These are phyloP conservation scores for Leccinum longicurvipes DNA, from an alignment of 768 basidiomycete genomes.

Conservation along the genomic window DNA sequence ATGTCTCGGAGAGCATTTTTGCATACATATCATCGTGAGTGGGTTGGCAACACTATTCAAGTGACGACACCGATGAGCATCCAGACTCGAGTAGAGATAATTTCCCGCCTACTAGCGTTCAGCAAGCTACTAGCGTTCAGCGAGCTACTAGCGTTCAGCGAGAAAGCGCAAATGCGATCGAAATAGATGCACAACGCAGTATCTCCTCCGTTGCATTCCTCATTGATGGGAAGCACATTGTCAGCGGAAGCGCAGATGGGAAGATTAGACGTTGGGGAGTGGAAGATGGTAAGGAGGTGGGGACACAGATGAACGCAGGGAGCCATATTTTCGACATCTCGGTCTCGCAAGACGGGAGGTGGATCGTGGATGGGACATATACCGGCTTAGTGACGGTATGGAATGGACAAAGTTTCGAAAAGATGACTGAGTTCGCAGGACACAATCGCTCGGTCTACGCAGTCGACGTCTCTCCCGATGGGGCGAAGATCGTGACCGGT, in stretches of 20 bases:
- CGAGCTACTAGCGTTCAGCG: background rate
- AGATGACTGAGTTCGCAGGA: background rate
- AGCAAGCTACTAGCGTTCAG: background rate
- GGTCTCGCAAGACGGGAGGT: background rate
- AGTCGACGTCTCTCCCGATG: conserved; percentile 6
- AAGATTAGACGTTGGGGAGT: background rate
- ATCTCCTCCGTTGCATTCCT: background rate
- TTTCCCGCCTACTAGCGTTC: background rate
- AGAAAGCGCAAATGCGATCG: background rate
- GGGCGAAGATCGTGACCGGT: background rate
- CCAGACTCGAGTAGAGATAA: background rate
- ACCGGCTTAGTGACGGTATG: background rate
- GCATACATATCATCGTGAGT: background rate
- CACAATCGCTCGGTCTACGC: background rate
- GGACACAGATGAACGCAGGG: background rate
- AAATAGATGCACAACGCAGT: background rate
- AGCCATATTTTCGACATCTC: background rate
- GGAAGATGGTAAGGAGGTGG: background rate
- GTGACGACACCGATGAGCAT: background rate
- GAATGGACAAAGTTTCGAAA: background rate
- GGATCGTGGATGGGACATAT: background rate
- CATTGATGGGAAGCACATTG: background rate
- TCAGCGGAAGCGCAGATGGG: background rate
- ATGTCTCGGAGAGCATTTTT: background rate
- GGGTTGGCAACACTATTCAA: background rate